Percentiles rank a stretch among this genome's conserved stretches.
These are phyloP conservation scores for button mushroom (Agaricus bisporus) DNA, from an alignment of 768 basidiomycete species.

Conservation along the genomic window DNA sequence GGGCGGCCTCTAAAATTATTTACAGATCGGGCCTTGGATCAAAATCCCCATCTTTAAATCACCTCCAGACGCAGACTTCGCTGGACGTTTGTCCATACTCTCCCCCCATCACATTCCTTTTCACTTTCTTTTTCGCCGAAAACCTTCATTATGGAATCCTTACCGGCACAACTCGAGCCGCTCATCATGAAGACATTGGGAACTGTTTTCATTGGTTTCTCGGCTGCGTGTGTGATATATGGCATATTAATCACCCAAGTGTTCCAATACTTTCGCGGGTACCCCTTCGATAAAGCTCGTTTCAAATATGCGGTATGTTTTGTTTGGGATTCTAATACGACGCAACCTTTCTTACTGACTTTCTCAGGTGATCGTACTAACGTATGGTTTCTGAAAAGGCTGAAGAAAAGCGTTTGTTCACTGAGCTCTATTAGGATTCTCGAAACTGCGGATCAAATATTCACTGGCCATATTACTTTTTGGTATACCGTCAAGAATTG, in stretches of 20 bases:
- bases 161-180: not conserved
- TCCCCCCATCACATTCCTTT: not conserved
- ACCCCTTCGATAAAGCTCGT: conserved; percentile 42
- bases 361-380: conserved; percentile 30
- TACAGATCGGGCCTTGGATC: too few relatives aligned
- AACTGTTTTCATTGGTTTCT: conserved; percentile 54
- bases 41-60: too few relatives aligned
- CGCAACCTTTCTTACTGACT: not conserved
- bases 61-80: not conserved
- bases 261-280: conserved; percentile 49
- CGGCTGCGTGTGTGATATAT: conserved; percentile 44
- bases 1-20: too few relatives aligned
- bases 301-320: conserved; percentile 48
- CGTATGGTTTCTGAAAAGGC: conserved; percentile 21
- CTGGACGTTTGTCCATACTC: not conserved
- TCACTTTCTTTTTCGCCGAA: not conserved
- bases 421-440: conserved; percentile 32
- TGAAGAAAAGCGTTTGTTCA: not conserved
- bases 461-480: conserved; percentile 54
- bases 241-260: conserved; percentile 50
- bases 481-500: conserved; percentile 47
- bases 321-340: not conserved
- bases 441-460: conserved; percentile 46
- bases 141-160: not conserved
- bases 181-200: conserved; percentile 47